These are phyloP conservation scores for Trebouxia gelatinosa DNA, from an alignment of 163 green algal genomes.

Conservation along the genomic window DNA sequence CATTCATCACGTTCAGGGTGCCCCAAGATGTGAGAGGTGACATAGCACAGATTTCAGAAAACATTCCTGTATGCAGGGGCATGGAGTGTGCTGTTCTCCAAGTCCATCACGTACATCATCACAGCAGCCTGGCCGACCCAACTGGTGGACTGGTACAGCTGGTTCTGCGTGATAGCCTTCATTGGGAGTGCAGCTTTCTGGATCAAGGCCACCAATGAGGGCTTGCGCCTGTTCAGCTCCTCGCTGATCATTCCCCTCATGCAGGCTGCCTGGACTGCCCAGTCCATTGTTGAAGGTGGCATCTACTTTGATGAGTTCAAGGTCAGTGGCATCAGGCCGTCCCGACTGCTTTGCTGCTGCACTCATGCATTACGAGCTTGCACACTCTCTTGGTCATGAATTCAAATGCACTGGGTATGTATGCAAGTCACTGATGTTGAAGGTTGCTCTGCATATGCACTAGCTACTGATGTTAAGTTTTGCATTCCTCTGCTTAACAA, in stretches of 20 bases:
- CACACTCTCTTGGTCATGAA: too few species aligned
- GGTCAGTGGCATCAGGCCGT: too few species aligned
- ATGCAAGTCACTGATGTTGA: too few species aligned
- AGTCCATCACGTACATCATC: constrained; percentile 57
- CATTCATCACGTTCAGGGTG: neutral
- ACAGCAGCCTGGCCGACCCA: constrained; percentile 37
- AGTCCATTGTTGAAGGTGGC: constrained; percentile 51
- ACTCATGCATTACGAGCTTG: too few species aligned
- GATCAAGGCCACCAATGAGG: constrained; percentile 48
- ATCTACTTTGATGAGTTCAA: constrained; percentile 60
- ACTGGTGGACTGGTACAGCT: constrained; percentile 49
- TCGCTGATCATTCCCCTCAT: constrained; percentile 60
- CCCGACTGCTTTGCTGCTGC: too few species aligned
- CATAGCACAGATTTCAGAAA: too few species aligned
- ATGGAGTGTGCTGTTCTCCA: constrained; percentile 57
- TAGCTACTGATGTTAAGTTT: too few species aligned
- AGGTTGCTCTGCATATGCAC: neutral
- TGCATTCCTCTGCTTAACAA: neutral
- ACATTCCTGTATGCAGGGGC: constrained; percentile 30
- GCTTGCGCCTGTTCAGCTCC: constrained; percentile 47
- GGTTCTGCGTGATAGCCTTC: constrained; percentile 43
- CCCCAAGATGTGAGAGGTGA: neutral
- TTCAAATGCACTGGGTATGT: too few species aligned
- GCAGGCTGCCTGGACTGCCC: constrained; percentile 60
- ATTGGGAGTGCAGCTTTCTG: constrained; percentile 51